Base-by-base conservation (phyloP, 2,329 filamentous ascomycete genomes). In the Claviceps capensis region DNA sequence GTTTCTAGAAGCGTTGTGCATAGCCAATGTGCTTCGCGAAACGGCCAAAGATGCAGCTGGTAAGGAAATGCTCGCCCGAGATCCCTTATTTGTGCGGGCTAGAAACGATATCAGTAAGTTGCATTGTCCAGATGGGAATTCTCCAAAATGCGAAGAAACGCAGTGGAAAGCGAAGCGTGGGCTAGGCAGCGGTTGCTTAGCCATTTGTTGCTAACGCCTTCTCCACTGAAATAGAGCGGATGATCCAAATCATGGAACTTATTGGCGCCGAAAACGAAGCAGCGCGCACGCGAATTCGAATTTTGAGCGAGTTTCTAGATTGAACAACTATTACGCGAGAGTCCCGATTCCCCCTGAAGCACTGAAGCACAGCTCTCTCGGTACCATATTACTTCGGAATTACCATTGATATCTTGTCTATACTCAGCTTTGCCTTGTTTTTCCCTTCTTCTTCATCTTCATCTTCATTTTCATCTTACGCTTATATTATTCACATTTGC, bases 1-100 rank as follows among this genome's bases (percentile, higher is more conserved):
- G 0, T 90, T 90, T 61, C 73, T 90, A 50, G 86, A 90, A 69
- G 83, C 83, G 36, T 64, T 83, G 61, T 86, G 79, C 66, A 86
- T 85, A 47, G 78, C 79, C 22, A 76, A 75, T 55, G 74, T 82
- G 23, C 63, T 84, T 53, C 69, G 73, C 42, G 77, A 82, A 62
- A 70, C 72, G 19, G 61, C 65, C 3, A 70, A 68, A 41, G 72
- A 77, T 55, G 67, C 69, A 9, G 67, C 67, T 0, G 73, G 71
- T 2, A 65, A 65, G 38, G 77, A 79, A 36, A 59, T 69, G 23
- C 60, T 76, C 47, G 61, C 59, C 6, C 73, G 72, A 57, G 80
- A 83, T 60, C 77, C 78, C 48, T 60, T 83, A 49, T 82, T 79
- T 60, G 71, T 76, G n/a, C 73, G 78, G 59, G 81, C 77, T 0